Evolutionary conservation across 257 asterid species (phyloP), one percentile per base, ranked within the genome.

Genomic region (Gentiana dahurica): DNA sequence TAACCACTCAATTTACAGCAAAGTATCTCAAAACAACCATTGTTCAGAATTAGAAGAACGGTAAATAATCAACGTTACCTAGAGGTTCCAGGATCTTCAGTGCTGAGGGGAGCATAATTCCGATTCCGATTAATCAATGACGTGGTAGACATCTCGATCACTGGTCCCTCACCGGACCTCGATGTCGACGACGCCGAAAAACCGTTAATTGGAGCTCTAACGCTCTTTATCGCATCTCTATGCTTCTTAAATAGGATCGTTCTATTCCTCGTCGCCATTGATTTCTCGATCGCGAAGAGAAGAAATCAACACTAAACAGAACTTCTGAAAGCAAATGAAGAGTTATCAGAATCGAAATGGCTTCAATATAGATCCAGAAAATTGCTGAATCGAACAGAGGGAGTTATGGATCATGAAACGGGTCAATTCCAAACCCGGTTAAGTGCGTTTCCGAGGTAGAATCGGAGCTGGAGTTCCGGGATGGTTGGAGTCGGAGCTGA

Each of bases 251-350:
- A 91, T 90, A 85, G 62, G 64, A 87, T 69, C 51, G 98, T 87
- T 73, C 97, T 63, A 68, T 91, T 91, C 77, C 97, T 84, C 67
- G 94, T 76, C 73, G 98, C 94, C 98, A 91, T 91, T 64, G 15
- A 63, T 50, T n/a, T 68, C 34, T 35, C 48, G 3, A 51, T 55
- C 33, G 43, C 32, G 57, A 51, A 45, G 5, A 12, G 35, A 49
- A 49, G 15, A 13, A 15, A 59, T 8, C 2, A 12, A 52, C 36
- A 44, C 36, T 39, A 32, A 9, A 38, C 34, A 5, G 8, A 34
- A 7, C 12, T 54, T 13, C 36, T 7, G 51, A 13, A 5, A n/a
- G 6, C 32, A 41, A 4, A 2, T n/a, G 15, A 51, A 49, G 3
- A 57, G 52, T 58, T 37, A 36, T 44, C 38, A 36, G 61, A 59